These are phyloP conservation scores for Pseudocercospora macadamiae DNA, from an alignment of 2,329 filamentous ascomycete species.

Conservation along the genomic window DNA sequence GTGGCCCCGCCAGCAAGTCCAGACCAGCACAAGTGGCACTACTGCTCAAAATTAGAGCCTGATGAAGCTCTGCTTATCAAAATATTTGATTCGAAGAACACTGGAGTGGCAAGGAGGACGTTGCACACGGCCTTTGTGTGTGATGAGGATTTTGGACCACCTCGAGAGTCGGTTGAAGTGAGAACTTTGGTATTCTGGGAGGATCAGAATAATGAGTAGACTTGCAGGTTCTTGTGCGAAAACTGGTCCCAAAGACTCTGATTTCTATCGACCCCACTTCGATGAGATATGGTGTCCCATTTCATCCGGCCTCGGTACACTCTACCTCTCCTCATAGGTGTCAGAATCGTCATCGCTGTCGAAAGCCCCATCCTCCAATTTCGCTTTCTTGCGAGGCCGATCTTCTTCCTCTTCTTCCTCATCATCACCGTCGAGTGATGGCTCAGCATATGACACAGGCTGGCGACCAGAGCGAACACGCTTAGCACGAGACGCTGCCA, in stretches of 20 bases:
- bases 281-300: too few relatives aligned
- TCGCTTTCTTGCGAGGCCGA: neutral
- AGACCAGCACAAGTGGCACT: slow-evolving; percentile 14
- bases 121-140: slow-evolving; percentile 13
- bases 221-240: too few relatives aligned
- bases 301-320: too few relatives aligned
- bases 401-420: neutral
- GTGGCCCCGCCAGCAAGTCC: neutral
- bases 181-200: slow-evolving; percentile 14
- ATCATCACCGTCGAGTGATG: neutral
- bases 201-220: neutral
- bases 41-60: neutral
- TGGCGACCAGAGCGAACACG: neutral
- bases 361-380: neutral
- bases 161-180: slow-evolving; percentile 12
- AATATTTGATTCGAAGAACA: slow-evolving; percentile 12
- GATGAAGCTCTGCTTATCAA: slow-evolving; percentile 13
- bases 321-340: neutral
- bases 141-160: slow-evolving; percentile 5
- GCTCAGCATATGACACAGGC: neutral
- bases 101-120: slow-evolving; percentile 9
- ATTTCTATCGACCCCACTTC: too few relatives aligned
- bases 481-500: neutral
- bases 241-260: too few relatives aligned
- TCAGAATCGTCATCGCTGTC: neutral